Percentiles rank a stretch among this genome's conserved stretches.
Evolutionary conservation across 371 early-diverging fungal genomes (phyloP).

Genomic region (Mortierella sp.): DNA sequence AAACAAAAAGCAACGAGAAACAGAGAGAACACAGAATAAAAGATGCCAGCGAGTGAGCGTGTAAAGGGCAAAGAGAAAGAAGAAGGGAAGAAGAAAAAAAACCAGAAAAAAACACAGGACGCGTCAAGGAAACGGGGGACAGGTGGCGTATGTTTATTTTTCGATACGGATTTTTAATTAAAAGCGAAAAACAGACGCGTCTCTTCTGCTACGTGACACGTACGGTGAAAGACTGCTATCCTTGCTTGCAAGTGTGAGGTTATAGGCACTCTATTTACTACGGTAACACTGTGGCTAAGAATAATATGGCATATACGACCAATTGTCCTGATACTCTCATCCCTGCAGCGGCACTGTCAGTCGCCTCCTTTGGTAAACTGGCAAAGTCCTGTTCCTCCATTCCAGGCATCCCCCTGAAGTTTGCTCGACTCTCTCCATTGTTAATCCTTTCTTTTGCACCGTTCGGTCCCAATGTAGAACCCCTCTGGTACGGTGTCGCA

Average conservation of each 20-base stretch:
- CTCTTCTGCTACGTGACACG: constrained; percentile 7
- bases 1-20: constrained; percentile 1
- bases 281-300: no score
- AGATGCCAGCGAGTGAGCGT: neutral
- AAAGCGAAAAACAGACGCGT: constrained; percentile 10
- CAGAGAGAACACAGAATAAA: neutral
- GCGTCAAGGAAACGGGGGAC: neutral
- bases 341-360: no score
- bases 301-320: no score
- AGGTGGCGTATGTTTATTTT: constrained; percentile 5
- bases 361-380: neutral
- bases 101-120: constrained; percentile 1
- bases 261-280: no score
- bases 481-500: constrained; percentile 32
- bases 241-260: neutral
- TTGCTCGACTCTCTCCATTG: constrained; percentile 15
- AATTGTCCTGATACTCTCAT: no score
- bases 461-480: constrained; percentile 34
- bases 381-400: constrained; percentile 45
- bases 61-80: constrained; percentile 1
- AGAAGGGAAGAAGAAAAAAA: constrained; percentile 7
- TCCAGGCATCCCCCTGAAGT: constrained; percentile 30
- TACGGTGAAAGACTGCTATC: neutral
- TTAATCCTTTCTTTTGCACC: constrained; percentile 33
- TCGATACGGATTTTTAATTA: neutral